Conservation (phyloP, 495 filamentous ascomycete genomes). For the Penicillium canescens region DNA sequence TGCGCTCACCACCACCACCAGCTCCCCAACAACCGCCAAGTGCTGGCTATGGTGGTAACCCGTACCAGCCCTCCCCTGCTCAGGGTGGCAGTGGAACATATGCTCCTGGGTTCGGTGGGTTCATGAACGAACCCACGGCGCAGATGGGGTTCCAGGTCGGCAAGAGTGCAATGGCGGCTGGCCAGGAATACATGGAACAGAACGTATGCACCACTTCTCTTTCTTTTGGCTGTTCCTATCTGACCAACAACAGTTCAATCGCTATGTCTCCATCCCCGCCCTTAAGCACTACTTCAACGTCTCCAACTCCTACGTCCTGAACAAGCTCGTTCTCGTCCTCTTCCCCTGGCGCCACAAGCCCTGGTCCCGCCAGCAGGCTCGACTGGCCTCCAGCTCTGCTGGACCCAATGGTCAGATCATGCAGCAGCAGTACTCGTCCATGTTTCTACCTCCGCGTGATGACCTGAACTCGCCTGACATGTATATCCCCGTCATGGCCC, state of each 20-base stretch:
- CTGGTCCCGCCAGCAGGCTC: conserved; percentile 77
- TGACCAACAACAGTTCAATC: conserved; percentile 68
- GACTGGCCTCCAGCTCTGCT: conserved; percentile 50
- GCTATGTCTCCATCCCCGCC: conserved; percentile 86
- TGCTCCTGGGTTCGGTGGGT: conserved; percentile 76
- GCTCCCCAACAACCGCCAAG: conserved; percentile 69
- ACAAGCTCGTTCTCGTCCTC: conserved; percentile 83
- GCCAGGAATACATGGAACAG: conserved; percentile 89
- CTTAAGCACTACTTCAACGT: conserved; percentile 99
- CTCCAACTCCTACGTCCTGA: conserved; percentile 86
- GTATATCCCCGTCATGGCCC: conserved; percentile 88
- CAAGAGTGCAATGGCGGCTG: conserved; percentile 82
- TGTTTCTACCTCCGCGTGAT: conserved; percentile 92
- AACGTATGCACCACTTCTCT: conserved; percentile 56
- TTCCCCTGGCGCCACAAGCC: conserved; percentile 97
- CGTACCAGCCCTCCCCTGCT: conserved; percentile 59
- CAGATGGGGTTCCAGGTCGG: conserved; percentile 96
- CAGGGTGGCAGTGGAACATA: conserved; percentile 55
- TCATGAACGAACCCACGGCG: conserved; percentile 95
- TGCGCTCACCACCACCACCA: conserved; percentile 92
- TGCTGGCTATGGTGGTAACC: conserved; percentile 67
- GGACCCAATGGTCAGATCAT: conserved; percentile 61
- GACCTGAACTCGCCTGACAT: conserved; percentile 98
- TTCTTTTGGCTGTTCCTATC: not conserved
- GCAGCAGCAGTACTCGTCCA: conserved; percentile 64